Percentiles rank a stretch among this genome's conserved stretches.
phyloP scores from a whole-genome alignment of 2,329 filamentous ascomycete species.

The Ceratocystis diversiconidia region DNA sequence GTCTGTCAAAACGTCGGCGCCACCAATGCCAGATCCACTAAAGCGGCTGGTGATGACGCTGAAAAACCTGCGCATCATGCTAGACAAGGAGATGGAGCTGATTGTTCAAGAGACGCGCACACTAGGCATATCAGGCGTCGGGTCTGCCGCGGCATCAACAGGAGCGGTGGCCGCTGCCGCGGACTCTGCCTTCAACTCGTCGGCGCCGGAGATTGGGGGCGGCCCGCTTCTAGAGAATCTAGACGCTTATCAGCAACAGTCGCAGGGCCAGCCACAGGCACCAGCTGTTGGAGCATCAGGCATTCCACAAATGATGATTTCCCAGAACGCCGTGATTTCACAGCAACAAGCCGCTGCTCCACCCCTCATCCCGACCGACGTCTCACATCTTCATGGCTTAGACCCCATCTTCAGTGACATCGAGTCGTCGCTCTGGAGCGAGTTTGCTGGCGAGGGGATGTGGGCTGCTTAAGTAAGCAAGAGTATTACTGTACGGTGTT shows the following conservation, averaged over 20 bases:
- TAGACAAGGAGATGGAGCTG: slow-evolving; percentile 17
- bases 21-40: slow-evolving; percentile 16
- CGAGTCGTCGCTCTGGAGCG: slow-evolving; percentile 22
- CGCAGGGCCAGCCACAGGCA: slow-evolving; percentile 12
- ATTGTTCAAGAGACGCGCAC: slow-evolving; percentile 1
- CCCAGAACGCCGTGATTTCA: not conserved
- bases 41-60: slow-evolving; percentile 17
- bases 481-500: not conserved
- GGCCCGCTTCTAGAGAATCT: not conserved
- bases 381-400: slow-evolving; percentile 21
- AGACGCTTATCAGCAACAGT: not conserved
- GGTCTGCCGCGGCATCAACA: not conserved
- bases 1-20: not conserved
- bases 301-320: not conserved
- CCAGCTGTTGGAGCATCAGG: slow-evolving; percentile 8
- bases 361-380: not conserved
- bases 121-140: not conserved
- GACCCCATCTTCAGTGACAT: slow-evolving; percentile 30
- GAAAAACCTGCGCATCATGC: slow-evolving; percentile 12
- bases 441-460: slow-evolving; percentile 25
- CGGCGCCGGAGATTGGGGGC: not conserved
- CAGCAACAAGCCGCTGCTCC: not conserved
- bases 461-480: slow-evolving; percentile 22
- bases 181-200: not conserved
- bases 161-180: not conserved